Evolutionary conservation across 768 basidiomycete species (phyloP).

Genomic region (Serpula lacrymans): DNA sequence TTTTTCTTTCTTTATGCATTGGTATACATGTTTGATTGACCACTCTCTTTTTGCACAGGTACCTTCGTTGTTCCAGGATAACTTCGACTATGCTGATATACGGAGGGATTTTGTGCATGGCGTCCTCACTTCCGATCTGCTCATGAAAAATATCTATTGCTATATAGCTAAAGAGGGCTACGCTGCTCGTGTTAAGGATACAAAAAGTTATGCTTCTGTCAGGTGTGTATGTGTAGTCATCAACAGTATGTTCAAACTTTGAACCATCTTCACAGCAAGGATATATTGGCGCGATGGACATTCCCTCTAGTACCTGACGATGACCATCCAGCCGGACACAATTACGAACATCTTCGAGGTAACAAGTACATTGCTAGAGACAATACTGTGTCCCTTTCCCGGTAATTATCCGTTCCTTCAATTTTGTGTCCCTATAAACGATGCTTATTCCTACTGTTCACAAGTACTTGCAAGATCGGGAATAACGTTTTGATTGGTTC

Average conservation of each 20-base stretch:
- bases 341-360: constrained; percentile 84
- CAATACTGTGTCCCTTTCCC: constrained; percentile 73
- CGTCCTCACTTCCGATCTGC: constrained; percentile 87
- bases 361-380: constrained; percentile 87
- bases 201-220: constrained; percentile 85
- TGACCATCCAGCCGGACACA: constrained; percentile 77
- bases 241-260: not conserved
- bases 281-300: constrained; percentile 90
- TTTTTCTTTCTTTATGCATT: constrained; percentile 1
- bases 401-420: constrained; percentile 43
- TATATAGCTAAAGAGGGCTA: constrained; percentile 87
- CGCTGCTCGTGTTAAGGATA: constrained; percentile 91
- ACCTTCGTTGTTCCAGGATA: constrained; percentile 95
- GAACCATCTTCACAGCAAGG: constrained; percentile 56
- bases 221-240: constrained; percentile 46
- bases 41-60: constrained; percentile 48
- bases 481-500: constrained; percentile 86
- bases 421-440: not conserved
- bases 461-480: constrained; percentile 81
- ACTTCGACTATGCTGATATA: constrained; percentile 95
- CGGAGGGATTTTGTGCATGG: constrained; percentile 93
- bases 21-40: not conserved
- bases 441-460: not conserved
- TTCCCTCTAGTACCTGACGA: constrained; percentile 96
- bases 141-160: constrained; percentile 93